These are phyloP conservation scores for Solanum chacoense DNA, from an alignment of 305 asterid species.

Conservation along the genomic window DNA sequence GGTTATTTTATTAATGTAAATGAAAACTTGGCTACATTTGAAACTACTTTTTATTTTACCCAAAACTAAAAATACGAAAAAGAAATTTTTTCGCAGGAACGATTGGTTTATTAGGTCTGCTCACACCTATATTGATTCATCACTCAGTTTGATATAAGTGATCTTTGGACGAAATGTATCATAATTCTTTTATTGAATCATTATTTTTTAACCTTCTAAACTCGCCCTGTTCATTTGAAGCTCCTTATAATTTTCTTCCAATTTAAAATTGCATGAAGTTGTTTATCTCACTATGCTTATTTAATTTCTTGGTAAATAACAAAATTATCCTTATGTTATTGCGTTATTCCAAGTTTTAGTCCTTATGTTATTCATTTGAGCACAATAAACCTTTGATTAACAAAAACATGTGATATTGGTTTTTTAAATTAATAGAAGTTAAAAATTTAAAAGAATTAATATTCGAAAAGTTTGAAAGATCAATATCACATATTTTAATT, in stretches of 20 bases:
- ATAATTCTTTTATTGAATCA: neutral
- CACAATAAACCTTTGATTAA: neutral
- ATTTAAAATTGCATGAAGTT: neutral
- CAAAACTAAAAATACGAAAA: neutral
- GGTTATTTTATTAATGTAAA: neutral
- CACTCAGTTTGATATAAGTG: neutral
- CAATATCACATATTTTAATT: neutral
- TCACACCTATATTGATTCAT: neutral
- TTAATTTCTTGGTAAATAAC: neutral
- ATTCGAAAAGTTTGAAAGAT: neutral
- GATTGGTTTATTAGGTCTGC: neutral
- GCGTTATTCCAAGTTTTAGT: neutral
- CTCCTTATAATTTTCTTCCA: neutral
- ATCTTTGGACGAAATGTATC: neutral
- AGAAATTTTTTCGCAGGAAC: accelerated
- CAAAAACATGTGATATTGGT: neutral
- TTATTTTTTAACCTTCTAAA: neutral
- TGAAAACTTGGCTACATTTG: neutral
- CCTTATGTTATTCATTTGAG: neutral
- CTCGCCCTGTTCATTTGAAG: neutral
- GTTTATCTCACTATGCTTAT: neutral
- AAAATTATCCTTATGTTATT: neutral
- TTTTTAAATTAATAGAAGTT: neutral
- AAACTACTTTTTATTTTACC: too few relatives aligned
- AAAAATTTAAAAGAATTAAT: neutral